These are phyloP conservation scores for Colletotrichum shisoi DNA, from an alignment of 2,329 filamentous ascomycete genomes.

Conservation along the genomic window DNA sequence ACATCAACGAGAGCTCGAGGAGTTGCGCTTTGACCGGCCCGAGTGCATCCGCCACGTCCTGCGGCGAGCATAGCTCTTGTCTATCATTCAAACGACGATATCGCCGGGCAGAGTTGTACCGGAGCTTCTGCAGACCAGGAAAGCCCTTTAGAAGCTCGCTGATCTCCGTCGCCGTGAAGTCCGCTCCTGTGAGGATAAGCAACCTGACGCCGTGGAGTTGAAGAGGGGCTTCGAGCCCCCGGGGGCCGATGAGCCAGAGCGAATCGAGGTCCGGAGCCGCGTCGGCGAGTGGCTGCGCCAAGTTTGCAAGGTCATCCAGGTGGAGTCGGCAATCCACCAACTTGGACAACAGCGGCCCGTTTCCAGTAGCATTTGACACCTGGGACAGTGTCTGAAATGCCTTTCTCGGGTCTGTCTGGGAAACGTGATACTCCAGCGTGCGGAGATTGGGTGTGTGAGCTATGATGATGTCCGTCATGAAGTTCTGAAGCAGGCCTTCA, in stretches of 20 bases:
- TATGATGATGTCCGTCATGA: neutral
- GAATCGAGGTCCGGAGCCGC: neutral
- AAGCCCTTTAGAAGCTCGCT: neutral
- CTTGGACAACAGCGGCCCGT: neutral
- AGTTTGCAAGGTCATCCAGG: neutral
- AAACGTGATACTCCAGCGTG: neutral
- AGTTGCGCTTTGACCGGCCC: neutral
- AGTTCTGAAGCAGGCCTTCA: neutral
- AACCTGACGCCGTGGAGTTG: neutral
- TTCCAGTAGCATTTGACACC: neutral
- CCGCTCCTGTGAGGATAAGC: neutral
- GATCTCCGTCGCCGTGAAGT: neutral
- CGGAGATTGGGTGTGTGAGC: neutral
- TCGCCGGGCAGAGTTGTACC: neutral
- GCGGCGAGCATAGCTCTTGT: neutral
- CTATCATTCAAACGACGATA: neutral
- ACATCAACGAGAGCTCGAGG: neutral
- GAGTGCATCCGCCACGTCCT: conserved; percentile 5
- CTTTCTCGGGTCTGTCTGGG: neutral
- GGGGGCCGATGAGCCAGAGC: neutral
- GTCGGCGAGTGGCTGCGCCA: neutral
- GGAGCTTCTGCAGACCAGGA: neutral
- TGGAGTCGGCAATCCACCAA: neutral
- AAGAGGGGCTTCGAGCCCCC: neutral
- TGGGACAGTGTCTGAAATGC: neutral